Base-by-base conservation (phyloP, 305 asterid species). In the Plantago coronopus region DNA sequence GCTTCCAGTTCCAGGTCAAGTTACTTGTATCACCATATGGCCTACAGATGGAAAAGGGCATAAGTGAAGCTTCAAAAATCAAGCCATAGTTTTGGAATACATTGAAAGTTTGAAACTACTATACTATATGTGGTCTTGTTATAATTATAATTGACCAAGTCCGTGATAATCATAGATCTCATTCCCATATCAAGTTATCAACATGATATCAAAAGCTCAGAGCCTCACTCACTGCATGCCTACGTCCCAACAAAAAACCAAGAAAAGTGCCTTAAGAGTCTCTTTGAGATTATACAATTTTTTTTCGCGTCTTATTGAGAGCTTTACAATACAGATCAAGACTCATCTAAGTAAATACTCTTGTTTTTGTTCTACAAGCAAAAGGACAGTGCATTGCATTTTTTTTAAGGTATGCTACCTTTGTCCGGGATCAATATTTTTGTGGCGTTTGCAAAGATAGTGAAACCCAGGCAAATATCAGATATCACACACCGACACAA, bases 11-110 rank as follows among this genome's bases (percentile, higher is more conserved):
- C 87, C 82, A 76, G 48, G 83, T 59, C 76, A 81, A 37, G 65
- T 76, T 83, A 69, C 66, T 66, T 50, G 83, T 72, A 70, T 83
- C 87, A 37, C 81, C 91, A 54, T 81, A 81, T 29, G 83, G 79
- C 70, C 87, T 83, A 77, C 65, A 76, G 69, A 63, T 50, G 73
- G 58, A 45, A 55, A 66, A 48, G 18, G 61, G 7, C 31, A 60
- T 48, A 42, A 19, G 10, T 63, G 14, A 19, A 63, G 53, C 15
- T 54, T 67, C 62, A 74, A 71, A 70, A 13, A 25, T 25, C 29
- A 25, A 25, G 29, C 2, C 2, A 25, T 2, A 43, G 58, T 48
- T 1, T n/a, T n/a, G n/a, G n/a, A n/a, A n/a, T n/a, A n/a, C n/a
- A n/a, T n/a, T n/a, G n/a, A n/a, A n/a, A n/a, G n/a, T n/a, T n/a